A percentile compares a stretch with the other conserved stretches of the same genome.
These are phyloP conservation scores for Lichenothelia convexa DNA, from an alignment of 495 filamentous ascomycete genomes.

Conservation along the genomic window DNA sequence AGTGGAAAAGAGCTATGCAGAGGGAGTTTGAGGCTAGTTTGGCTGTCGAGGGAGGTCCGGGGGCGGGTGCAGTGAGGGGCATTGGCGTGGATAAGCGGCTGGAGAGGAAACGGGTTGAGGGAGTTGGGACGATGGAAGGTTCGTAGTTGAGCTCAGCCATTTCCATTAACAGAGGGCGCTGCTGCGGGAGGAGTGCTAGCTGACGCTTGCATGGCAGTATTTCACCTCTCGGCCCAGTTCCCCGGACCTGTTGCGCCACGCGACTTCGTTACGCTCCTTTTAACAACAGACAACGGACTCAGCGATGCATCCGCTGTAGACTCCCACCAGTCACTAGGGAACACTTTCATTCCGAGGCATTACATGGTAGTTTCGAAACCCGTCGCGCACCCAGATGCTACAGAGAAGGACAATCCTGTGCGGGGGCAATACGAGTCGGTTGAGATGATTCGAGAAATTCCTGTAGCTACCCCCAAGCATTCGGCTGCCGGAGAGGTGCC, in stretches of 20 bases:
- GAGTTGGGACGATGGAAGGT: slow-evolving; percentile 41
- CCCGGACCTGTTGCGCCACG: slow-evolving; percentile 72
- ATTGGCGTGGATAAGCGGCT: slow-evolving; percentile 64
- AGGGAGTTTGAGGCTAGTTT: slow-evolving; percentile 47
- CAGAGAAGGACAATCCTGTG: slow-evolving; percentile 48
- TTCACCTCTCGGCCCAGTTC: slow-evolving; percentile 73
- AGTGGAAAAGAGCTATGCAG: slow-evolving; percentile 42
- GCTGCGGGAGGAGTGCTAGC: slow-evolving; percentile 6
- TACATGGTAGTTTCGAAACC: slow-evolving; percentile 82
- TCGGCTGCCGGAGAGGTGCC: slow-evolving; percentile 15
- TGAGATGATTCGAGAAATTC: slow-evolving; percentile 76
- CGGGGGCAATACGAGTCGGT: slow-evolving; percentile 81
- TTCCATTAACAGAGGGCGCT: neutral
- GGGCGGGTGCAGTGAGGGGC: slow-evolving; percentile 58
- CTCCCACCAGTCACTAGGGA: slow-evolving; percentile 1
- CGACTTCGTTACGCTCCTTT: slow-evolving; percentile 66
- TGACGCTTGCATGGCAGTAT: slow-evolving; percentile 33
- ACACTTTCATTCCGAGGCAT: slow-evolving; percentile 30
- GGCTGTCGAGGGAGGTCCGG: slow-evolving; percentile 37
- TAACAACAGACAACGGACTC: slow-evolving; percentile 33
- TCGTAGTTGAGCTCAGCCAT: too few relatives aligned
- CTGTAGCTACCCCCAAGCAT: slow-evolving; percentile 20
- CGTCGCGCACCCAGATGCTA: slow-evolving; percentile 53
- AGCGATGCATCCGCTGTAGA: slow-evolving; percentile 10
- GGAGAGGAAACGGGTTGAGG: slow-evolving; percentile 35